Evolutionary conservation across 2,329 filamentous ascomycete species (phyloP), one percentile per base, ranked within the genome.

Genomic region (Diaporthe aspalathi): DNA sequence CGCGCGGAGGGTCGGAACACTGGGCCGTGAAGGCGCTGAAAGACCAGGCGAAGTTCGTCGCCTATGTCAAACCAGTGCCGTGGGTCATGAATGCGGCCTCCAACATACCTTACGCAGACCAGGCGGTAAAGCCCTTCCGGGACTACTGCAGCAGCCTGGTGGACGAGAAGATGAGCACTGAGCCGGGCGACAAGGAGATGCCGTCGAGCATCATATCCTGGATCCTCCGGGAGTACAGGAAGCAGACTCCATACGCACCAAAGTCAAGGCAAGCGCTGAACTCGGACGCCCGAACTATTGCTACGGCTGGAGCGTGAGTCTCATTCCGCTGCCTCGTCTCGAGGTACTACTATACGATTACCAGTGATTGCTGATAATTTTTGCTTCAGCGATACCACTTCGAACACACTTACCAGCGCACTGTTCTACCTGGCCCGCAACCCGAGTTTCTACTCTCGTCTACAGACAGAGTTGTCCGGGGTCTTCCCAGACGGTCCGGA

Each of bases 341-440:
- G n/a, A 7, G 14, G 3, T 11, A 27, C 5, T 17, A 3, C 16
- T n/a, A n/a, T n/a, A n/a, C 14, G 20, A 5, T 8, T 12, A 29
- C 4, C 22, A 24, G n/a, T 17, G 22, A 12, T 5, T 60, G 17
- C 56, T 60, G 24, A 60, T 24, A 29, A 22, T 0, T 7, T 16
- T 38, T 57, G 27, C 53, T 20, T 45, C 24, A 60, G 56, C 7
- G 56, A 60, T 11, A 60, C 56, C 8, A 60, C 56, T n/a, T 60
- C 56, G 0, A 60, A 60, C 56, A 60, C 56, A 2, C 38, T 60
- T 2, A 45, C 56, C 56, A 20, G 38, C 22, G 56, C 56, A 6
- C 38, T 60, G 38, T 45, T 60, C 56, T 60, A 60, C 56, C 56
- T 60, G 9, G 56, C 56, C 17, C 56, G 56, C 22, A 45, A 60